phyloP scores from a whole-genome alignment of 1,139 yeast genomes.

The Taphrina sp. region DNA sequence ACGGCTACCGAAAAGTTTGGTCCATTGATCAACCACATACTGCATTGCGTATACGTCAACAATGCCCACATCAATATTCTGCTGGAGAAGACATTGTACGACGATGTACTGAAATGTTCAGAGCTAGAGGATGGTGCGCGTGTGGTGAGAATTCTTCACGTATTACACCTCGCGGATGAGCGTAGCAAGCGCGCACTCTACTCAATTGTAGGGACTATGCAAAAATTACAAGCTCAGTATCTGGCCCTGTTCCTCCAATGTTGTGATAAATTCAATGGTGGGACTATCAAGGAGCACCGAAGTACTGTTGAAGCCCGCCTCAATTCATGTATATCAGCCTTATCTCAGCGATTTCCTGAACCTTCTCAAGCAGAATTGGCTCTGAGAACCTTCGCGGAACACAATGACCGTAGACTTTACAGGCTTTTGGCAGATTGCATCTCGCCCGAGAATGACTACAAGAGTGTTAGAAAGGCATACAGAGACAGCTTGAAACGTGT shows the following conservation, averaged over 20 bases:
- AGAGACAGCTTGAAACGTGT: slow-evolving; percentile 54
- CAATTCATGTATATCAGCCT: slow-evolving; percentile 63
- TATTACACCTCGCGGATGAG: slow-evolving; percentile 54
- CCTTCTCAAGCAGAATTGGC: slow-evolving; percentile 53
- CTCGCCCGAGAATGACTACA: slow-evolving; percentile 60
- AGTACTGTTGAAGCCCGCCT: slow-evolving; percentile 46
- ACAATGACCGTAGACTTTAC: slow-evolving; percentile 59
- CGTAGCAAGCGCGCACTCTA: slow-evolving; percentile 63
- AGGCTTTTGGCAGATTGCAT: slow-evolving; percentile 57
- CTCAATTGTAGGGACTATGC: slow-evolving; percentile 58
- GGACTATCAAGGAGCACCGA: slow-evolving; percentile 39
- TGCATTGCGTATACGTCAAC: slow-evolving; percentile 72
- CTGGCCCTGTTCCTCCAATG: slow-evolving; percentile 44
- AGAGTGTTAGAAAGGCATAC: slow-evolving; percentile 58
- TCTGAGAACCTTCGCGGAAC: slow-evolving; percentile 53
- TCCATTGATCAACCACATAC: slow-evolving; percentile 64
- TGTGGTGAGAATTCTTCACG: slow-evolving; percentile 54
- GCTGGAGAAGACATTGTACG: slow-evolving; percentile 63
- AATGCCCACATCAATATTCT: slow-evolving; percentile 65
- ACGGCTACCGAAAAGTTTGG: slow-evolving; percentile 41
- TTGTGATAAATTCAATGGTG: slow-evolving; percentile 47
- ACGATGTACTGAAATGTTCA: slow-evolving; percentile 57
- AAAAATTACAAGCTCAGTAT: slow-evolving; percentile 38
- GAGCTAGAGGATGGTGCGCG: slow-evolving; percentile 52
- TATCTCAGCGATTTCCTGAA: slow-evolving; percentile 59